Percentiles rank a stretch among this genome's conserved stretches.
Evolutionary conservation across 1,139 yeast species (phyloP).

Genomic region (Scheffersomyces titani): DNA sequence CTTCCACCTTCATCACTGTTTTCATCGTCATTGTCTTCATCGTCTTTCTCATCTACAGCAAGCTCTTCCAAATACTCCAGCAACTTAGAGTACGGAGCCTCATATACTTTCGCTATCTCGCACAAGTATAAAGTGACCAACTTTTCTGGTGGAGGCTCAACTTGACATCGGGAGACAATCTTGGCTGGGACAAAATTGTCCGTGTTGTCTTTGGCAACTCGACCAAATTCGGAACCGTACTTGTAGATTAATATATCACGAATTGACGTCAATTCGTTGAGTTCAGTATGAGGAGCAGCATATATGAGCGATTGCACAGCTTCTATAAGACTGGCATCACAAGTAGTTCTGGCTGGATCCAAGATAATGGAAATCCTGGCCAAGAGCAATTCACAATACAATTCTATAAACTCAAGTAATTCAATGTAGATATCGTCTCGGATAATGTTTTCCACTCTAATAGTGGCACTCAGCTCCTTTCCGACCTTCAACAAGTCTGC

Average conservation of each 20-base stretch:
- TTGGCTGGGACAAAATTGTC: slow-evolving; percentile 63
- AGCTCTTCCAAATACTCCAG: slow-evolving; percentile 21
- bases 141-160: slow-evolving; percentile 66
- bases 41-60: slow-evolving; percentile 10
- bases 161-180: slow-evolving; percentile 60
- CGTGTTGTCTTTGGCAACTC: slow-evolving; percentile 58
- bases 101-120: slow-evolving; percentile 82
- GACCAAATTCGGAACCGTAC: slow-evolving; percentile 66
- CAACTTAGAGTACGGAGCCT: slow-evolving; percentile 69
- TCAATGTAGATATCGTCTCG: slow-evolving; percentile 85
- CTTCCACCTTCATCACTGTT: slow-evolving; percentile 23
- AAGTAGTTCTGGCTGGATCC: slow-evolving; percentile 35
- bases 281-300: slow-evolving; percentile 71
- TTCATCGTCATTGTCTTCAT: slow-evolving; percentile 15
- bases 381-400: slow-evolving; percentile 79
- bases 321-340: slow-evolving; percentile 70
- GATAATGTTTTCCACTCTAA: slow-evolving; percentile 82
- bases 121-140: slow-evolving; percentile 70
- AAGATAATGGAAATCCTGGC: slow-evolving; percentile 69
- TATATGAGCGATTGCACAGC: slow-evolving; percentile 73
- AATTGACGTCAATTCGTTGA: slow-evolving; percentile 66
- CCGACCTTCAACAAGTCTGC: slow-evolving; percentile 73
- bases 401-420: slow-evolving; percentile 73
- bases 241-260: slow-evolving; percentile 63
- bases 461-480: slow-evolving; percentile 81